A percentile compares a stretch with the other conserved stretches of the same genome.
Evolutionary conservation across 148 eudicot species (phyloP).

Genomic region (Rhododendron ovatum): DNA sequence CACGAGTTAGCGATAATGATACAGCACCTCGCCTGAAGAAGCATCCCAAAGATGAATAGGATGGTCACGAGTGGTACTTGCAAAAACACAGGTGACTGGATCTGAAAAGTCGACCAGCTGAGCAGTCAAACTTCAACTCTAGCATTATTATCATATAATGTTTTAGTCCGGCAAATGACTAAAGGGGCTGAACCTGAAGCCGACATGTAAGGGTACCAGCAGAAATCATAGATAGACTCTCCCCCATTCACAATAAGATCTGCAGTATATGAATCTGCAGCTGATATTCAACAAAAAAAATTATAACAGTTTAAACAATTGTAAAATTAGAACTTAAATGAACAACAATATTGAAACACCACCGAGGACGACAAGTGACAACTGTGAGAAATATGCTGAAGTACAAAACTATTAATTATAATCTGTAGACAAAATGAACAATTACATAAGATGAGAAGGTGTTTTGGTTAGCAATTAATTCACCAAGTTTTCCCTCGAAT

Average conservation of each 20-base stretch:
- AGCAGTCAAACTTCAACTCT: conserved; percentile 4
- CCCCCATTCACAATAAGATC: conserved; percentile 67
- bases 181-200: conserved; percentile 59
- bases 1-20: conserved; percentile 1
- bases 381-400: neutral
- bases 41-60: conserved; percentile 99
- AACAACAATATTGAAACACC: neutral
- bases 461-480: neutral
- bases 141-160: neutral
- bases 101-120: conserved; percentile 39
- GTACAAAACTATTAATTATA: neutral
- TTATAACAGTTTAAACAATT: neutral
- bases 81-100: conserved; percentile 82
- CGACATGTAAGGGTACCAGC: conserved; percentile 97
- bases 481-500: neutral
- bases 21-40: conserved; percentile 89
- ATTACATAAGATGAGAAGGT: neutral
- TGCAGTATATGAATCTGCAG: conserved; percentile 77
- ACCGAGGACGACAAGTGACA: neutral
- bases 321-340: neutral
- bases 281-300: neutral
- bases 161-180: neutral
- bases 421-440: neutral
- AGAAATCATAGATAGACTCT: conserved; percentile 90
- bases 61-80: conserved; percentile 92